Percentiles rank a stretch among this genome's conserved stretches.
Conservation (phyloP, 2,329 filamentous ascomycete genomes). For the Bipolaris oryzae region DNA sequence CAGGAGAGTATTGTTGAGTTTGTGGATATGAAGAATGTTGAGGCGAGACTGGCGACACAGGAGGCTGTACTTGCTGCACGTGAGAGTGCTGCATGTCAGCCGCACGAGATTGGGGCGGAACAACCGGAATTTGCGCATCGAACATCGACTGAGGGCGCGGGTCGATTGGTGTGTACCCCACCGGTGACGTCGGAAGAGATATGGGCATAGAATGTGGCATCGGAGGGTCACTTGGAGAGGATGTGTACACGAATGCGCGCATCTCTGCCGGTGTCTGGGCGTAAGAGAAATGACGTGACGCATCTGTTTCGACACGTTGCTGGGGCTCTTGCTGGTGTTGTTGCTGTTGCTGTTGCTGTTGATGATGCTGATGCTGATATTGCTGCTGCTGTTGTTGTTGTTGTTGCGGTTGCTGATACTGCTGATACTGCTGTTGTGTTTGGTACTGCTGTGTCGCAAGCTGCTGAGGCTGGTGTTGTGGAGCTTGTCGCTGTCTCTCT, state of each 20-base stretch:
- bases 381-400: constrained; percentile 1
- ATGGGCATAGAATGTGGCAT: constrained; percentile 27
- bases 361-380: constrained; percentile 6
- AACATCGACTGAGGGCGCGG: constrained; percentile 37
- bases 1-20: constrained; percentile 29
- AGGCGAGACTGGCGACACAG: constrained; percentile 35
- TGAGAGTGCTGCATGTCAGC: constrained; percentile 31
- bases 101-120: constrained; percentile 30
- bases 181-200: constrained; percentile 31
- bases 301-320: constrained; percentile 25
- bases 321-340: constrained; percentile 12
- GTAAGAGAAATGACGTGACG: constrained; percentile 43
- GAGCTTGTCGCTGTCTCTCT: constrained; percentile 10
- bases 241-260: constrained; percentile 34
- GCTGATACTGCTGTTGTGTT: constrained; percentile 1
- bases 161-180: constrained; percentile 32
- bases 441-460: constrained; percentile 8
- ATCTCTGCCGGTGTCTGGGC: constrained; percentile 46
- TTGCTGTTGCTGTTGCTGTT: background rate
- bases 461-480: constrained; percentile 2
- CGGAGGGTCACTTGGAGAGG: constrained; percentile 34
- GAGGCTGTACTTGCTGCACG: constrained; percentile 31
- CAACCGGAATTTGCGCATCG: constrained; percentile 28
- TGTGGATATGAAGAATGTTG: constrained; percentile 27
- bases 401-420: constrained; percentile 7